Percentiles rank a stretch among this genome's conserved stretches.
Evolutionary conservation across 345 rosid genomes (phyloP).

Genomic region (Eucalyptus sideroxylon): DNA sequence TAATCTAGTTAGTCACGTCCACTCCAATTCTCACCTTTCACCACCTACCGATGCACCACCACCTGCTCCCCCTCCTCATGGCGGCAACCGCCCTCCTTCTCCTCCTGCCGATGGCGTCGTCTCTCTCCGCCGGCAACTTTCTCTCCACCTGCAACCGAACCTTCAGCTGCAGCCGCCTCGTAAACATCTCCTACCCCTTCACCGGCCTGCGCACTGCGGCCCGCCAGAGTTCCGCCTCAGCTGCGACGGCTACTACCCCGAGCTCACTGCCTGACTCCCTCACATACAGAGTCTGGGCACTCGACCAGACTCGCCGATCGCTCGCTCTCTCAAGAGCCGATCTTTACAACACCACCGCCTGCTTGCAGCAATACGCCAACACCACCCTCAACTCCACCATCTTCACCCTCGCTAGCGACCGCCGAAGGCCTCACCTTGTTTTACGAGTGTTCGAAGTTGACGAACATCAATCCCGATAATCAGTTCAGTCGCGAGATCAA

Average conservation of each 20-base stretch:
- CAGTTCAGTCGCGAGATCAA: slow-evolving; percentile 1
- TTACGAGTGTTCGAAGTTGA: background rate
- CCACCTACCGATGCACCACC: background rate
- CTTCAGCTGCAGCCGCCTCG: slow-evolving; percentile 20
- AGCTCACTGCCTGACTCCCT: background rate
- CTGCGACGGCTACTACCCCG: background rate
- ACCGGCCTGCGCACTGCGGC: slow-evolving; percentile 24
- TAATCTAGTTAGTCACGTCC: background rate
- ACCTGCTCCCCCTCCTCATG: background rate
- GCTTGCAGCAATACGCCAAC: background rate
- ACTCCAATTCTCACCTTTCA: background rate
- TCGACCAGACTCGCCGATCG: background rate
- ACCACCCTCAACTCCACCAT: slow-evolving; percentile 1
- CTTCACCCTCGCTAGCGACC: background rate
- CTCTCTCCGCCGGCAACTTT: background rate
- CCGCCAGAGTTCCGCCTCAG: slow-evolving; percentile 18
- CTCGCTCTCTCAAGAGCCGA: slow-evolving; percentile 9
- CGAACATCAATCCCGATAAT: no score
- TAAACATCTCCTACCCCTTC: slow-evolving; percentile 27
- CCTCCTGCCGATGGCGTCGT: background rate
- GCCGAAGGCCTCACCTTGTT: slow-evolving; percentile 1
- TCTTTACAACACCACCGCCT: background rate
- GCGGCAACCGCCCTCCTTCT: background rate
- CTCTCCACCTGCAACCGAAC: background rate
- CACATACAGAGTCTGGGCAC: background rate